Evolutionary conservation across 495 filamentous ascomycete species (phyloP).

Genomic region (Glonium stellatum): DNA sequence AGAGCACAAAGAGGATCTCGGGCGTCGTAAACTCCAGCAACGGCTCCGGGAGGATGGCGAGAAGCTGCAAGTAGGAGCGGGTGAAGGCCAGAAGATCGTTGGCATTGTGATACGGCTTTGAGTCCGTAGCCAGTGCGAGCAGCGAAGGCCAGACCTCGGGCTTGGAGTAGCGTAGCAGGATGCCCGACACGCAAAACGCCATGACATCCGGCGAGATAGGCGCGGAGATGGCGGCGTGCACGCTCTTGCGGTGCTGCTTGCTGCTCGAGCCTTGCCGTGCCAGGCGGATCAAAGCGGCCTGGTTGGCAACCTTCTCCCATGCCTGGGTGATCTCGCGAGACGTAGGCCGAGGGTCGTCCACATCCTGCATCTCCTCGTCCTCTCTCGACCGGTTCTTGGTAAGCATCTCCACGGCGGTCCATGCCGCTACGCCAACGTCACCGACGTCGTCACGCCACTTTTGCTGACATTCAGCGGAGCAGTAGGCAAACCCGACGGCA

Average conservation of each 20-base stretch:
- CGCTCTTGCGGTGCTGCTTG: slow-evolving; percentile 15
- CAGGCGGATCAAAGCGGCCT: slow-evolving; percentile 16
- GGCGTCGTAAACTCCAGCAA: slow-evolving; percentile 26
- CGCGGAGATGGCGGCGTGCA: slow-evolving; percentile 14
- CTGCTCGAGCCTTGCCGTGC: slow-evolving; percentile 9
- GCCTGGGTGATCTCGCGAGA: slow-evolving; percentile 12
- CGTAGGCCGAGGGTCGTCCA: slow-evolving; percentile 12
- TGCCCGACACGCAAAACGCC: slow-evolving; percentile 27
- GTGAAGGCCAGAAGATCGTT: slow-evolving; percentile 28
- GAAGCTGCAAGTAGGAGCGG: slow-evolving; percentile 31
- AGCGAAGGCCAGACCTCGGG: slow-evolving; percentile 15
- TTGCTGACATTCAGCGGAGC: slow-evolving; percentile 20
- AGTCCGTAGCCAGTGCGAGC: slow-evolving; percentile 21
- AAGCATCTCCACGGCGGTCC: slow-evolving; percentile 23
- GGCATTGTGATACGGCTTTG: slow-evolving; percentile 26
- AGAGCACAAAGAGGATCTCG: slow-evolving; percentile 22
- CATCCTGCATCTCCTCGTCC: slow-evolving; percentile 22
- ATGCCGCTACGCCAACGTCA: slow-evolving; percentile 24
- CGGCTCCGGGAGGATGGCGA: slow-evolving; percentile 22
- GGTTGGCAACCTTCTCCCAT: slow-evolving; percentile 11
- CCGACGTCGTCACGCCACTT: slow-evolving; percentile 24
- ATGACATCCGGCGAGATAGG: slow-evolving; percentile 28
- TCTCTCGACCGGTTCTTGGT: slow-evolving; percentile 13
- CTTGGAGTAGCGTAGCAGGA: slow-evolving; percentile 17
- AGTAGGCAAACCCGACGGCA: slow-evolving; percentile 31